Base-by-base conservation (phyloP, 306 rosid species). In the Vicia sativa region DNA sequence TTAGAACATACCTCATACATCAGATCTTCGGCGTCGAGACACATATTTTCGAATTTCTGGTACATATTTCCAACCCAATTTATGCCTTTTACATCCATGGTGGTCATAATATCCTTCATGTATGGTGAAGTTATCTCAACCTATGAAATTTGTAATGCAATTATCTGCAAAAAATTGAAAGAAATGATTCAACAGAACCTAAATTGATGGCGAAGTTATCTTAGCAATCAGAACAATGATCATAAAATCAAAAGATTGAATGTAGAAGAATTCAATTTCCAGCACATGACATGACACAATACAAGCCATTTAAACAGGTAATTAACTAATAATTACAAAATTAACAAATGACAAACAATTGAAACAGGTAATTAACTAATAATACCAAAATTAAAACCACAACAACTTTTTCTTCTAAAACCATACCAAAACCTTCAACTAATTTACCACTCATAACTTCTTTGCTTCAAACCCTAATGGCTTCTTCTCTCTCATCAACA, bases 21-120 rank as follows among this genome's bases (percentile, higher is more conserved):
- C 43, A 80, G 43, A 66, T 87, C 96, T 80, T 92, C 96, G 4
- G 78, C 96, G 64, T 92, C 98, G 57, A 92, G 74, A 83, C 88
- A 92, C 93, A 92, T 83, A 67, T 85, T 77, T 77, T 92, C 98
- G 35, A 92, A 90, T 71, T 86, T 88, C 74, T 85, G 85, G 73
- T 87, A 92, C 41, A 88, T 69, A 64, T 85, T 74, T 73, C 93
- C 98, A 49, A 86, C 93, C 98, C 98, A 92, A 55, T 79, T 83
- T 74, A 92, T 84, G 52, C 90, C 93, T 67, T 92, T 86, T 26
- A 19, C 87, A 68, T 84, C 93, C 96, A 89, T 89, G 9, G 78
- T 46, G 58, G 63, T 16, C 81, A 79, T 73, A 52, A 61, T 65
- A 73, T 74, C 48, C 67, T 74, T 58, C 59, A 67, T 34, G 38